Base-by-base conservation (phyloP, 768 basidiomycete species). In the Trametes cingulata region DNA sequence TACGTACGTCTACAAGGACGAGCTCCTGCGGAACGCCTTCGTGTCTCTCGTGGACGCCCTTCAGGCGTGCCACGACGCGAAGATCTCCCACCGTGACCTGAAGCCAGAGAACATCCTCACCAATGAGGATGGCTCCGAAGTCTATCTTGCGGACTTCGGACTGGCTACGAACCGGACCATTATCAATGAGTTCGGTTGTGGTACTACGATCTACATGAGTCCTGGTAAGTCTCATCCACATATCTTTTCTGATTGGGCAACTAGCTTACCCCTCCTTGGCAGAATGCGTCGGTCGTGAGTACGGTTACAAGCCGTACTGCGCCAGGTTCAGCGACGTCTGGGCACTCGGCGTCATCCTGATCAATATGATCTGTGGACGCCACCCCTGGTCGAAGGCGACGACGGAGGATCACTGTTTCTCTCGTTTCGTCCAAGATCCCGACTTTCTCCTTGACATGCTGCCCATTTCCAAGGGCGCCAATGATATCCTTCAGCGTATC, bases 71-170 rank as follows among this genome's bases (percentile, higher is more conserved):
- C 84, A 85, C 66, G 62, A 69, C 47, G 69, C 76, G 47, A 76
- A 77, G 40, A 76, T 85, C 75, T 98, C 95, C 75, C 97, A 98
- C 75, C 91, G 97, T 40, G 97, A 99, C 73, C 94, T 99, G 89
- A 99, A 99, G 76, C 97, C 97, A 29, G 97, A 99, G 74, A 99
- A 99, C 69, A 88, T 98, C 19, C 85, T 99, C 40, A 76, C 74
- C 61, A 72, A 67, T 74, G 40, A 68, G 77, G 58, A 80, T 56
- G 79, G 78, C 19, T 66, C 68, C 53, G 61, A 70, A 64, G 73
- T 82, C 59, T 73, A 75, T 49, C 65, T 85, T 35, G 76, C 80
- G 25, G 83, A 85, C 72, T 82, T 80, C 67, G 71, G 71, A 24
- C 64, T 71, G 50, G 60, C 69, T 29, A 67, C 69, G 25, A 61